Evolutionary conservation across 2,329 filamentous ascomycete genomes (phyloP), one percentile per base, ranked within the genome.

Genomic region (Pseudocercospora macadamiae): DNA sequence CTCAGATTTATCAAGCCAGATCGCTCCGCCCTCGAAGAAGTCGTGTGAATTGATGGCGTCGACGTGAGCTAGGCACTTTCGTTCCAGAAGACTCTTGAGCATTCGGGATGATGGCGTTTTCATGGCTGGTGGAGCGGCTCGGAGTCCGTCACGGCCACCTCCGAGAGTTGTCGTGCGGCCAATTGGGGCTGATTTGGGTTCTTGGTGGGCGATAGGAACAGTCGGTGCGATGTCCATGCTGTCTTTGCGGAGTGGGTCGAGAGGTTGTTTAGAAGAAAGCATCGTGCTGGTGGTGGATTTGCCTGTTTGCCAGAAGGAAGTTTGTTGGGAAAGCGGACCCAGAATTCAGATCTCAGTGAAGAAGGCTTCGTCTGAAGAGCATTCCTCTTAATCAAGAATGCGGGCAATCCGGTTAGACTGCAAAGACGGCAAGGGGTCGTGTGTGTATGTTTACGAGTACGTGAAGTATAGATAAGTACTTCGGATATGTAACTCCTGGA

Each of bases 201-300:
- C 26, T 23, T 34, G 28, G 30, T 51, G 26, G 16, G 18, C 4
- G 9, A 47, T 19, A 2, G 48, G 48, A 21, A 34, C 28, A 25
- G 10, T 36, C 19, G 48, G 48, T 10, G 51, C 16, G 26, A 32
- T n/a, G 23, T 59, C 37, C 51, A 59, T 55, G 28, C 56, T 59
- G 44, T 55, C 56, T 42, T 59, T 59, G 34, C 56, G 42, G 19
- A 59, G 30, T 9, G 56, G 51, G 25, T 59, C 51, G 32, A 44
- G 34, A n/a, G 51, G 51, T 48, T 45, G 45, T 37, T 55, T 42
- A n/a, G 56, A 21, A 23, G 51, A 54, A 18, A 55, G 30, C 56
- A 59, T 59, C 9, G 19, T 47, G 10, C 14, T 14, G 42, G 16
- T 16, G 8, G 34, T 23, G 23, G 9, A 5, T 28, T 44, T 44